Evolutionary conservation across 768 basidiomycete species (phyloP).

Genomic region (Termitomyces titanicus): DNA sequence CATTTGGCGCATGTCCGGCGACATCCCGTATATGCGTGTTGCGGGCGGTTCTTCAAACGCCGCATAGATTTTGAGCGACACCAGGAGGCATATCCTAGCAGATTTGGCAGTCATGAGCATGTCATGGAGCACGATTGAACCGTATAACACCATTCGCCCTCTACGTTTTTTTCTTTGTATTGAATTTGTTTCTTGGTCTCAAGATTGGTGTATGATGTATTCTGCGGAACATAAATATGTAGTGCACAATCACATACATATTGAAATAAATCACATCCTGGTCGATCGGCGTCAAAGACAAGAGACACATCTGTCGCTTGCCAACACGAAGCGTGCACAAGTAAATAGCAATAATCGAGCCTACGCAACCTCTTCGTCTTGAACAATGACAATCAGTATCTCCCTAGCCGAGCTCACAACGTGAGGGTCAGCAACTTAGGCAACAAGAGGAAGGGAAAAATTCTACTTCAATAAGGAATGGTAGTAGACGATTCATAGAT

Average conservation of each 20-base stretch:
- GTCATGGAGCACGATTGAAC: conserved; percentile 3
- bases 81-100: not conserved
- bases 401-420: conserved; percentile 6
- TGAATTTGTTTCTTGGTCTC: no score
- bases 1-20: conserved; percentile 19
- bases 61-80: conserved; percentile 20
- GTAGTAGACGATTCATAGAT: conserved; percentile 7
- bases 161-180: no score
- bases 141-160: no score
- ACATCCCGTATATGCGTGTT: conserved; percentile 23
- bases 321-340: conserved; percentile 5
- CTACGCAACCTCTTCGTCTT: conserved; percentile 8
- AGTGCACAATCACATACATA: no score
- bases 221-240: not conserved
- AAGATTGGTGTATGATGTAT: no score
- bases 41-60: conserved; percentile 22
- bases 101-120: conserved; percentile 6
- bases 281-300: conserved; percentile 9
- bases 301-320: conserved; percentile 2
- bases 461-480: not conserved
- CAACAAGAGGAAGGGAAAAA: not conserved
- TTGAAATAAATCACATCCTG: conserved; percentile 3
- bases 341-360: conserved; percentile 5
- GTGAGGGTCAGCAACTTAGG: not conserved
- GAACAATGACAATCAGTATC: conserved; percentile 7